These are phyloP conservation scores for Eucalyptus regnans DNA, from an alignment of 345 rosid species.

Conservation along the genomic window DNA sequence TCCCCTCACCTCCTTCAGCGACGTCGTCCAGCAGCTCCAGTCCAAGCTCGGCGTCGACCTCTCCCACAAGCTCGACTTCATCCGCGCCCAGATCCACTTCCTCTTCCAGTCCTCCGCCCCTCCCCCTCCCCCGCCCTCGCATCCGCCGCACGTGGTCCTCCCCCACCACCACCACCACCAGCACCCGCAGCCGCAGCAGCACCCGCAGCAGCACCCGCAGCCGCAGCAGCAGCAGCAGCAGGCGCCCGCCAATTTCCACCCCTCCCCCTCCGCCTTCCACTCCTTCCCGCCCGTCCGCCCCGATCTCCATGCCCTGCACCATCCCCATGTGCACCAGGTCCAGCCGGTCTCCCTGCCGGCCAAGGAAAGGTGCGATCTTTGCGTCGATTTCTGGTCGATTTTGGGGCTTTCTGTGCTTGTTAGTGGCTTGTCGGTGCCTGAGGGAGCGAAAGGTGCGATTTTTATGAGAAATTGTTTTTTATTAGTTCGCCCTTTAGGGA, in stretches of 20 bases:
- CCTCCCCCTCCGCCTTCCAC: constrained; percentile 4
- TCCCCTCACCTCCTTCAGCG: constrained; percentile 1
- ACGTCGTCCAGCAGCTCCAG: constrained; percentile 14
- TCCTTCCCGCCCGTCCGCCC: background rate
- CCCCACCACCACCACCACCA: too few relatives aligned
- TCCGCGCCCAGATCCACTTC: constrained; percentile 16
- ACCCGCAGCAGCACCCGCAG: background rate
- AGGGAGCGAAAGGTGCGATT: background rate
- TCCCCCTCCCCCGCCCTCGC: background rate
- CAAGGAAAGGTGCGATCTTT: background rate
- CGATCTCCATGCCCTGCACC: background rate
- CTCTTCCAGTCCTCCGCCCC: background rate
- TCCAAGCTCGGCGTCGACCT: constrained; percentile 22
- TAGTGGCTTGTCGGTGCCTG: background rate
- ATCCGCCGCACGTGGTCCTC: background rate
- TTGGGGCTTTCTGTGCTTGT: background rate
- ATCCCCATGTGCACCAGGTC: background rate
- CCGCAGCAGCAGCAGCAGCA: background rate
- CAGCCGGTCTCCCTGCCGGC: background rate
- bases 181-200: background rate
- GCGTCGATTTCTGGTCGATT: background rate
- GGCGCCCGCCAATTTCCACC: constrained; percentile 1
- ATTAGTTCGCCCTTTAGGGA: background rate
- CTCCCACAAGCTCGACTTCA: constrained; percentile 22
- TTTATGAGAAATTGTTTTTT: background rate